A percentile compares a stretch with the other conserved stretches of the same genome.
Evolutionary conservation across 2,329 filamentous ascomycete genomes (phyloP).

Genomic region (Fusarium staphyleae): DNA sequence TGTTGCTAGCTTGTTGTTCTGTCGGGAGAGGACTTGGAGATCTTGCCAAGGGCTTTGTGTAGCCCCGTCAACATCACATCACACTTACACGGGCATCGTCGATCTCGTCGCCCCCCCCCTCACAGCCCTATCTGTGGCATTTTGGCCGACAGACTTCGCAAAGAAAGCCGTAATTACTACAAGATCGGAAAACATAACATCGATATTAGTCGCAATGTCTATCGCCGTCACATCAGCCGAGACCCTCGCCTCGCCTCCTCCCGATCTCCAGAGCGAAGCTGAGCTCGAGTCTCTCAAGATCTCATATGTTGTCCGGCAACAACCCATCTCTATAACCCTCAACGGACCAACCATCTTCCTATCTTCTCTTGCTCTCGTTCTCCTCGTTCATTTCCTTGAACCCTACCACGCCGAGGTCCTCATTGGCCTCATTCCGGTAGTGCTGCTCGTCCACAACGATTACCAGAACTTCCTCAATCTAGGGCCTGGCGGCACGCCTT

Average conservation of each 20-base stretch:
- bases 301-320: conserved; percentile 46
- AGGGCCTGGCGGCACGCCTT: conserved; percentile 81
- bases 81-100: conserved; percentile 26
- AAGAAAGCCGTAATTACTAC: neutral
- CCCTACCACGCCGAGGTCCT: conserved; percentile 57
- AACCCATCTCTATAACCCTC: conserved; percentile 62
- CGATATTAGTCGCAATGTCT: conserved; percentile 34
- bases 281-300: conserved; percentile 35
- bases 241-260: conserved; percentile 34
- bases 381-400: conserved; percentile 60
- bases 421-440: conserved; percentile 57
- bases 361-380: conserved; percentile 54
- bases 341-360: conserved; percentile 57
- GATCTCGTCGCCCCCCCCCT: conserved; percentile 5
- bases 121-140: conserved; percentile 11
- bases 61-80: conserved; percentile 20
- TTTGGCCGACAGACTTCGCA: conserved; percentile 21
- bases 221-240: conserved; percentile 40
- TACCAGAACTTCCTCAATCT: conserved; percentile 78
- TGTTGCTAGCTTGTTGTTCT: neutral
- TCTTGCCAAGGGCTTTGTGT: conserved; percentile 2
- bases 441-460: conserved; percentile 69
- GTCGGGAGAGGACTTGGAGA: neutral
- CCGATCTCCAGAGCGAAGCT: conserved; percentile 29
- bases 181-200: neutral